Evolutionary conservation across 179 eudicot species (phyloP).

Genomic region (Beta corolliflora): DNA sequence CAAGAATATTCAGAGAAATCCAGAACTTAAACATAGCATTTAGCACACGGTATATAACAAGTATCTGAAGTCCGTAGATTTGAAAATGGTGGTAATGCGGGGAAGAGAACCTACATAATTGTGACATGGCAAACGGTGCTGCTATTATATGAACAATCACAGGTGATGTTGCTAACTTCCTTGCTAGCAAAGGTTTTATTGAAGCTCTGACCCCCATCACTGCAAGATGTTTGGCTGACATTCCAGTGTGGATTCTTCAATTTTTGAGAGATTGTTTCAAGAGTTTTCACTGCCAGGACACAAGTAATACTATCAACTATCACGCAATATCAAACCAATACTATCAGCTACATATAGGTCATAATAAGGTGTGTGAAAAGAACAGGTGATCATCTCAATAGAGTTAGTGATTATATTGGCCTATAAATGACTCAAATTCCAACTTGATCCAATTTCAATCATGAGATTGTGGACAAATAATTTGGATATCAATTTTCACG

Average conservation of each 20-base stretch:
- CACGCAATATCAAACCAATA: not conserved
- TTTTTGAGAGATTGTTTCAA: conserved; percentile 47
- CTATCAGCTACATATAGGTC: no score
- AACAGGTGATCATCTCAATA: not conserved
- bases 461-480: no score
- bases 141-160: conserved; percentile 55
- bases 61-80: not conserved
- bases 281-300: conserved; percentile 52
- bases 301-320: conserved; percentile 8
- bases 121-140: conserved; percentile 69
- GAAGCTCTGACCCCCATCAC: conserved; percentile 33
- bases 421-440: not conserved
- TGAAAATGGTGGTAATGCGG: not conserved
- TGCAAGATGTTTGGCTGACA: conserved; percentile 52
- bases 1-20: not conserved
- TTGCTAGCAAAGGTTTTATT: conserved; percentile 23
- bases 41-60: not conserved
- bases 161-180: conserved; percentile 41
- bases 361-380: not conserved
- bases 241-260: conserved; percentile 49
- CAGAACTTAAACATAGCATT: no score
- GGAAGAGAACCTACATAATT: conserved; percentile 43
- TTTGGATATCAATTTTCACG: no score
- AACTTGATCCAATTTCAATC: not conserved
- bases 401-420: not conserved